These are phyloP conservation scores for Phialophora verrucosa DNA, from an alignment of 2,329 filamentous ascomycete genomes.

Conservation along the genomic window DNA sequence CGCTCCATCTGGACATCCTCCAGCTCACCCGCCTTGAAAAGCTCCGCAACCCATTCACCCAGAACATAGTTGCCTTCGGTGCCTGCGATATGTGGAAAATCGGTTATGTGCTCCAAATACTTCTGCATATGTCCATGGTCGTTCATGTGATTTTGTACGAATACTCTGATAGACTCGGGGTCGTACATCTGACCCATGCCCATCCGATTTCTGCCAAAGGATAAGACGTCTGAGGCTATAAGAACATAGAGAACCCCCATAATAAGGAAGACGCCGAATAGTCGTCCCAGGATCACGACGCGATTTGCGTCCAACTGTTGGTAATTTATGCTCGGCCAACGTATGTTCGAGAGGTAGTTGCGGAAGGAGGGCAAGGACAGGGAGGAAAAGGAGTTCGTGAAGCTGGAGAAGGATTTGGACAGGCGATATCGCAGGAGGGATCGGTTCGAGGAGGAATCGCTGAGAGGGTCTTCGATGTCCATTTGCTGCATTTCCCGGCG, in stretches of 20 bases:
- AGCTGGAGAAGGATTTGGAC: slow-evolving; percentile 62
- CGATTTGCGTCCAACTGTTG: slow-evolving; percentile 55
- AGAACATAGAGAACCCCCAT: slow-evolving; percentile 80
- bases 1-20: slow-evolving; percentile 78
- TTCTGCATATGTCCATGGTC: slow-evolving; percentile 68
- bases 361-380: slow-evolving; percentile 58
- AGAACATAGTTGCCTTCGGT: slow-evolving; percentile 89
- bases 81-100: slow-evolving; percentile 89
- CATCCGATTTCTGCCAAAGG: slow-evolving; percentile 64
- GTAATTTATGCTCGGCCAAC: slow-evolving; percentile 46
- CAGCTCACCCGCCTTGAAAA: slow-evolving; percentile 74
- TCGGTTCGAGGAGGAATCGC: slow-evolving; percentile 42
- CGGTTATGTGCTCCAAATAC: slow-evolving; percentile 76
- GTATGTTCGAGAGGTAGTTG: slow-evolving; percentile 51
- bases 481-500: slow-evolving; percentile 87
- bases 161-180: slow-evolving; percentile 77
- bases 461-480: slow-evolving; percentile 74
- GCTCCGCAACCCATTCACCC: slow-evolving; percentile 80
- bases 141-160: slow-evolving; percentile 76
- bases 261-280: slow-evolving; percentile 77
- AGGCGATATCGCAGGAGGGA: slow-evolving; percentile 56
- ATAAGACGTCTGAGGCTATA: slow-evolving; percentile 84
- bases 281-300: slow-evolving; percentile 72
- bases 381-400: slow-evolving; percentile 63
- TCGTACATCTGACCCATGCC: slow-evolving; percentile 75